Evolutionary conservation across 192 early-diverging fungal genomes (phyloP), one percentile per base, ranked within the genome.

Genomic region (Umbelopsis sp.): DNA sequence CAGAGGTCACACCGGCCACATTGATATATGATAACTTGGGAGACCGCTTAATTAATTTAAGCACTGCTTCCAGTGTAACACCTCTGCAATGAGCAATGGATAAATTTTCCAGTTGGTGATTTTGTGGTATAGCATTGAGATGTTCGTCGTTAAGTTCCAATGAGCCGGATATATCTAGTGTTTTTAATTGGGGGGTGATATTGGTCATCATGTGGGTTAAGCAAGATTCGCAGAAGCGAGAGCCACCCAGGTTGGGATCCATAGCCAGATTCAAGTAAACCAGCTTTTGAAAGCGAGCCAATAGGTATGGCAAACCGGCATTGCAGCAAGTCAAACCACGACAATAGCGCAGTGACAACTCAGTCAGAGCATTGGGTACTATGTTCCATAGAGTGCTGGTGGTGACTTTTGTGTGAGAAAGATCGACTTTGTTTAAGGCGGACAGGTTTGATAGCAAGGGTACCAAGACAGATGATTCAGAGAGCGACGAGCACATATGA

Each of bases 321-420:
- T 61, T 61, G 55, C 55, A 61, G 30, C 55, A 61, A 0, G 55
- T 61, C 55, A 61, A 35, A 2, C 55, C 55, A 33, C 55, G 55
- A 30, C 55, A 61, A 35, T 61, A 35, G 8, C 55, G 25, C 0
- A 61, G 27, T 12, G 27, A 61, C 1, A 61, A 30, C 7, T 61
- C 55, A 13, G 27, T 61, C 55, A 61, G 30, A 61, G 27, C 33
- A 30, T 12, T 18, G 35, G 55, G 18, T 3, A 7, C 15, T 10
- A 61, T 37, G 8, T 61, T 61, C 55, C 55, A 61, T 12, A 61
- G 27, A 4, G 55, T 61, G 11, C 27, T 25, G 27, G 55, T 35
- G 15, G 55, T 61, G 2, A 61, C 13, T 13, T 61, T 61, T 25
- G 55, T 61, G 18, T 61, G 55, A 25, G 55, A 61, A 35, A 61